These are phyloP conservation scores for Phytophthora boehmeriae DNA, from an alignment of 352 stramenopile genomes.

Conservation along the genomic window DNA sequence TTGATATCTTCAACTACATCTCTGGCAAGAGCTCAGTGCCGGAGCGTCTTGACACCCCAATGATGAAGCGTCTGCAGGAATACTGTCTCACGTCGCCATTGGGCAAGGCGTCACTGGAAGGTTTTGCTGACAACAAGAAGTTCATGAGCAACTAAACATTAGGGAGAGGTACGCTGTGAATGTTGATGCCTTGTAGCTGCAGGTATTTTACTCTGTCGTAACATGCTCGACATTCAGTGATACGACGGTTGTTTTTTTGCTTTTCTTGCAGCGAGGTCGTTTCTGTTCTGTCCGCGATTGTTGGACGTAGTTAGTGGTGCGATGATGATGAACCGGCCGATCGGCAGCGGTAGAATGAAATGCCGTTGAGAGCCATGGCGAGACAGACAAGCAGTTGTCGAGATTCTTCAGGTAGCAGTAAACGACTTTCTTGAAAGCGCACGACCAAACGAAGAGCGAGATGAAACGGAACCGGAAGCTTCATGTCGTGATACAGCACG, in stretches of 20 bases:
- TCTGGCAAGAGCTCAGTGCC: conserved; percentile 89
- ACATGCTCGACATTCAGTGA: neutral
- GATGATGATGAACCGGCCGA: neutral
- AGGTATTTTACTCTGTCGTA: conserved; percentile 13
- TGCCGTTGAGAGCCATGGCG: conserved; percentile 47
- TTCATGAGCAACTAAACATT: conserved; percentile 82
- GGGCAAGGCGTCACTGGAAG: conserved; percentile 86
- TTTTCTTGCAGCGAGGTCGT: neutral
- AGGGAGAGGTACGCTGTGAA: neutral
- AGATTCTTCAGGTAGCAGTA: conserved; percentile 58
- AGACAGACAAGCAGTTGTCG: conserved; percentile 56
- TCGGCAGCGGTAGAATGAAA: conserved; percentile 61
- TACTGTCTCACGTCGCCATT: conserved; percentile 91
- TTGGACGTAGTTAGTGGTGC: too few relatives aligned
- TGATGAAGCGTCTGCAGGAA: conserved; percentile 92
- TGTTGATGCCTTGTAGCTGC: neutral
- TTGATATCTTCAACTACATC: conserved; percentile 98
- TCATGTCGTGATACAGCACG: conserved; percentile 61
- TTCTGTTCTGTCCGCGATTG: too few relatives aligned
- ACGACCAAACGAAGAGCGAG: conserved; percentile 54
- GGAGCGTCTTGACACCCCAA: conserved; percentile 74
- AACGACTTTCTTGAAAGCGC: conserved; percentile 62
- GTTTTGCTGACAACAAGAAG: conserved; percentile 80
- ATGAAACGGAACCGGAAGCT: conserved; percentile 58
- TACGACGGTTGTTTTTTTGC: conserved; percentile 7